These are phyloP conservation scores for Neonectria faginata DNA, from an alignment of 2,329 filamentous ascomycete genomes.

Conservation along the genomic window DNA sequence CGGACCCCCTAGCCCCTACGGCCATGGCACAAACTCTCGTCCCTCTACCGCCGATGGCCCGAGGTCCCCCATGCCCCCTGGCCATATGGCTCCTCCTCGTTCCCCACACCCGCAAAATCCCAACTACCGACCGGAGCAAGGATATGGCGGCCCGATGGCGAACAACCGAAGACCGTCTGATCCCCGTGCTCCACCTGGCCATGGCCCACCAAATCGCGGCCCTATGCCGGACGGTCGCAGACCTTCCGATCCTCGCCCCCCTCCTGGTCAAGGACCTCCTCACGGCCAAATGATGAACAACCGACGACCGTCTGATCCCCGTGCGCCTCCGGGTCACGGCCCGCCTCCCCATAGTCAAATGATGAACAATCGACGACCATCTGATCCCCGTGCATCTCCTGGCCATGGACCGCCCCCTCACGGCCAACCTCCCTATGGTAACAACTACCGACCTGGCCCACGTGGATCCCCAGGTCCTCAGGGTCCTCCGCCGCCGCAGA, in stretches of 20 bases:
- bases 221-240: conserved; percentile 36
- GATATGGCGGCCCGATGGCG: conserved; percentile 34
- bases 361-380: conserved; percentile 10
- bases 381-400: conserved; percentile 6
- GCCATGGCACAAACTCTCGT: conserved; percentile 48
- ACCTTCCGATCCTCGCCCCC: conserved; percentile 29
- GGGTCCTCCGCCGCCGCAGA: conserved; percentile 39
- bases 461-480: conserved; percentile 38
- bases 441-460: conserved; percentile 40
- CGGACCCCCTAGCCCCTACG: conserved; percentile 49
- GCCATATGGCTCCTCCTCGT: conserved; percentile 42
- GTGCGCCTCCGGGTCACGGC: conserved; percentile 32
- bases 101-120: conserved; percentile 47
- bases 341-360: conserved; percentile 36
- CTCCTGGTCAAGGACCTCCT: conserved; percentile 37
- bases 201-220: conserved; percentile 33
- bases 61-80: conserved; percentile 47
- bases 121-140: conserved; percentile 45
- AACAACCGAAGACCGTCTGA: conserved; percentile 38
- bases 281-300: conserved; percentile 26
- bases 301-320: conserved; percentile 35
- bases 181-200: conserved; percentile 18
- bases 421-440: conserved; percentile 30
- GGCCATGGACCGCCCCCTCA: conserved; percentile 36
- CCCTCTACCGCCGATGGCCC: conserved; percentile 50